Base-by-base conservation (phyloP, 2,329 filamentous ascomycete species). In the Ascocoryne sarcoides region DNA sequence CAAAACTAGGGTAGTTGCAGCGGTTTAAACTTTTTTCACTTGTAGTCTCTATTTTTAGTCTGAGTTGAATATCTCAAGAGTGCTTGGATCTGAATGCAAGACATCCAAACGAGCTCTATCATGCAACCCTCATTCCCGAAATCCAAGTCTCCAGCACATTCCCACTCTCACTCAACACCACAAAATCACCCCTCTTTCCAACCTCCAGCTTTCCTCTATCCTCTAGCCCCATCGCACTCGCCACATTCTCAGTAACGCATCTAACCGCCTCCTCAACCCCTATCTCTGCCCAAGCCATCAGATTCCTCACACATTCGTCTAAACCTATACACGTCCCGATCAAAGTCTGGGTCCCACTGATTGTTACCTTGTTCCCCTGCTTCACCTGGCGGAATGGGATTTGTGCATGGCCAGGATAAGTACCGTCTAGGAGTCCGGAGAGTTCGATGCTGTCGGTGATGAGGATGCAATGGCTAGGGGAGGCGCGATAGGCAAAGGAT, bases 361-460 rank as follows among this genome's bases (percentile, higher is more conserved):
- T 73, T 0, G 67, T 69, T 0, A 70, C 71, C 36, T 62, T 57
- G 18, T 65, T 66, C 0, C 69, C 70, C 2, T 48, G 45, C 49
- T 75, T 75, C 4, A 61, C 61, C 49, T 75, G 72, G 19, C 63
- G 54, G 26, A 62, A 61, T 1, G 68, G 62, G 15, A 75, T 72
- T 48, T 75, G 71, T 2, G 67, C 59, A 45, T 75, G 68, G 0
- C 69, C 68, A 0, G 68, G 66, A 44, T 75, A 67, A 0, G 64
- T 61, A 1, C 71, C 71, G 39, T 75, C 68, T 0, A 65, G 61
- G 1, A 75, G 58, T 5, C 69, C 69, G 8, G 69, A 68, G 3
- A 76, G 63, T 50, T 76, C 71, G 47, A 73, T 71, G 39, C 62
- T 66, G 54, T 75, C 72, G 1, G 70, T 74, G 43, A 74, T 65